Percentiles rank a stretch among this genome's conserved stretches.
Conservation (phyloP, 2,329 filamentous ascomycete genomes). For the Talaromyces sp. region DNA sequence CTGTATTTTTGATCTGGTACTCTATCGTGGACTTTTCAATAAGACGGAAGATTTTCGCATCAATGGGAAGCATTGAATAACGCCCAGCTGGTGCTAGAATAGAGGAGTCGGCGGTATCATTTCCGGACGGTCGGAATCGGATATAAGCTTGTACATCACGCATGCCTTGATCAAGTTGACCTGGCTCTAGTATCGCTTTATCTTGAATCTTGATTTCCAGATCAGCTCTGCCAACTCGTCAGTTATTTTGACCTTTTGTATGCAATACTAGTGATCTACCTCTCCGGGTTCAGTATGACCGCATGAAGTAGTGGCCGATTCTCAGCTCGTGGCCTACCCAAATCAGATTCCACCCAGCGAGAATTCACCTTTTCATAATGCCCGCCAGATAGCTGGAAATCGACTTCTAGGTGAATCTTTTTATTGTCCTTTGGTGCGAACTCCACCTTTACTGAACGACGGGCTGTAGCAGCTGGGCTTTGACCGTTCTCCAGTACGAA, state of each 20-base stretch:
- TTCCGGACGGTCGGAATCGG: conserved; percentile 23
- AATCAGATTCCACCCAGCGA: conserved; percentile 35
- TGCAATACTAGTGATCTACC: conserved; percentile 22
- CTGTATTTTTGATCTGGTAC: conserved; percentile 39
- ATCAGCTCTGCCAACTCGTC: conserved; percentile 32
- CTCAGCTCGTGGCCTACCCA: conserved; percentile 22
- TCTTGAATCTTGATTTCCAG: conserved; percentile 42
- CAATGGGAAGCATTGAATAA: conserved; percentile 30
- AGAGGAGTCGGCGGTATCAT: conserved; percentile 11
- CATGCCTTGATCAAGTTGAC: conserved; percentile 27
- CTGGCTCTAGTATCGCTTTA: conserved; percentile 33
- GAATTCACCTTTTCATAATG: conserved; percentile 34
- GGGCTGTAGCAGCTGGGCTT: conserved; percentile 23
- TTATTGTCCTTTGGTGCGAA: conserved; percentile 31
- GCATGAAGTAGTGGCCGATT: conserved; percentile 33
- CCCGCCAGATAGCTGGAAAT: conserved; percentile 30
- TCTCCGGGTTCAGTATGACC: conserved; percentile 36
- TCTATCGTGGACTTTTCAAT: conserved; percentile 39
- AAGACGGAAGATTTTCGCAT: conserved; percentile 29
- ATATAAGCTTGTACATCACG: conserved; percentile 31
- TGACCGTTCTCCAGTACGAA: conserved; percentile 27
- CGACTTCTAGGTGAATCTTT: conserved; percentile 38
- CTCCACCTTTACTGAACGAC: conserved; percentile 42
- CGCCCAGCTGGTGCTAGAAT: conserved; percentile 27
- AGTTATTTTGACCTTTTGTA: background rate